A percentile compares a stretch with the other conserved stretches of the same genome.
These are phyloP conservation scores for Zymoseptoria tritici DNA, from an alignment of 2,329 filamentous ascomycete species.

Conservation along the genomic window DNA sequence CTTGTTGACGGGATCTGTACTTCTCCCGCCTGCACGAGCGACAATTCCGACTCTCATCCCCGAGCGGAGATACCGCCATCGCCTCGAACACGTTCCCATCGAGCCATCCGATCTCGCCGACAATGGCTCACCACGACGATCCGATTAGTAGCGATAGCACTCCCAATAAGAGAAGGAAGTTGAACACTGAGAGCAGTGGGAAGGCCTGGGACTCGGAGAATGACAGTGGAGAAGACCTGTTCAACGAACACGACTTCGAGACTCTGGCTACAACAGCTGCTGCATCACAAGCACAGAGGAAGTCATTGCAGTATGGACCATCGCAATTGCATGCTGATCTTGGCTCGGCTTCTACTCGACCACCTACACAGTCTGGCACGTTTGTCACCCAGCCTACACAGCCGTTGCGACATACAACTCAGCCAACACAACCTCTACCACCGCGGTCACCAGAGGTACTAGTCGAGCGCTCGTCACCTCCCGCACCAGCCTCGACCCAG, in stretches of 20 bases:
- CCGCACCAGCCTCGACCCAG: constrained; percentile 34
- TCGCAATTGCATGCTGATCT: constrained; percentile 19
- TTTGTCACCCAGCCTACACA: constrained; percentile 48
- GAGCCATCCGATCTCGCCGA: neutral
- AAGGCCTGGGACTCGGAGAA: constrained; percentile 32
- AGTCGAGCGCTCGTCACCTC: constrained; percentile 76
- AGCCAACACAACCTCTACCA: constrained; percentile 53
- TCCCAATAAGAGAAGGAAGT: constrained; percentile 29
- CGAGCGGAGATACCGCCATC: neutral
- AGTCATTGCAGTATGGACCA: constrained; percentile 15
- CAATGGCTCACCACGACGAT: constrained; percentile 27
- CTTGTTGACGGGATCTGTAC: neutral
- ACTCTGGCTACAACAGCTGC: constrained; percentile 35
- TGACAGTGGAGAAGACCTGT: constrained; percentile 40
- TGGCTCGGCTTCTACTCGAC: constrained; percentile 5
- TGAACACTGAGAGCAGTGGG: constrained; percentile 10
- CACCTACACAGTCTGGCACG: constrained; percentile 11
- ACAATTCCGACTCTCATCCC: neutral
- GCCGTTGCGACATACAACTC: constrained; percentile 33
- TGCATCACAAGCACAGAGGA: constrained; percentile 22
- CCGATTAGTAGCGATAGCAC: constrained; percentile 28
- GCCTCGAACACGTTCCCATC: neutral
- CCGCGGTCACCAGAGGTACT: constrained; percentile 51
- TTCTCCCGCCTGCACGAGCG: neutral
- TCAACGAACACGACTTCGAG: constrained; percentile 45